These are phyloP conservation scores for Penstemon davidsonii DNA, from an alignment of 257 asterid species.

Conservation along the genomic window DNA sequence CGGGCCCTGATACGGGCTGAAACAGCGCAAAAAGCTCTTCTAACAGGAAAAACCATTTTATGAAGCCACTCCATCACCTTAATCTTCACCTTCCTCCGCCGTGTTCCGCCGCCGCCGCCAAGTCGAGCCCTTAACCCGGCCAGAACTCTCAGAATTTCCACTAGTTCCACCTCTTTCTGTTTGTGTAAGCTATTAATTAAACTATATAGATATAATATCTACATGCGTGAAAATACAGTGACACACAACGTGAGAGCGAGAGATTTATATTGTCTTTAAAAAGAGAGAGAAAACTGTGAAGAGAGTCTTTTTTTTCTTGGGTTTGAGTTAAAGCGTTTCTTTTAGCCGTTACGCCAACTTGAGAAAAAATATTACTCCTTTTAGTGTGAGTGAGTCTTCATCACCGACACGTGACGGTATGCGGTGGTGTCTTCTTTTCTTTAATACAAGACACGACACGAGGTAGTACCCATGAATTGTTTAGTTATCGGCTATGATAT, in stretches of 20 bases:
- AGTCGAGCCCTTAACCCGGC: slow-evolving; percentile 69
- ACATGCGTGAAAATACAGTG: background rate
- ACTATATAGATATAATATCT: background rate
- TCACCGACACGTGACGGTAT: slow-evolving; percentile 67
- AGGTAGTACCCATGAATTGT: background rate
- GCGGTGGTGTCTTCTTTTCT: slow-evolving; percentile 12
- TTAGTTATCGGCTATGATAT: too few relatives aligned
- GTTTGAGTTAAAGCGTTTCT: slow-evolving; percentile 27
- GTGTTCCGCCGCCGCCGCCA: slow-evolving; percentile 54
- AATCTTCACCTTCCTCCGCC: slow-evolving; percentile 57
- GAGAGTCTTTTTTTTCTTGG: slow-evolving; percentile 5
- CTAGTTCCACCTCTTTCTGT: too few relatives aligned
- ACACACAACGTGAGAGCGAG: background rate
- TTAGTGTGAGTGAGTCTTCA: slow-evolving; percentile 20
- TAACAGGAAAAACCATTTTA: slow-evolving; percentile 73
- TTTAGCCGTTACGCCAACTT: slow-evolving; percentile 46
- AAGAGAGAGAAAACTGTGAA: slow-evolving; percentile 20
- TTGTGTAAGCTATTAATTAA: too few relatives aligned
- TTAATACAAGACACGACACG: background rate
- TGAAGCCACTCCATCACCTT: slow-evolving; percentile 76
- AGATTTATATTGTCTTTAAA: background rate
- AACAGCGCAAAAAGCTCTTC: slow-evolving; percentile 66
- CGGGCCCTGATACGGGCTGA: slow-evolving; percentile 66
- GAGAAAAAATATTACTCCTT: background rate
- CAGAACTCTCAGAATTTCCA: slow-evolving; percentile 39